Base-by-base conservation (phyloP, 306 rosid genomes). In the Medicago arabica region DNA sequence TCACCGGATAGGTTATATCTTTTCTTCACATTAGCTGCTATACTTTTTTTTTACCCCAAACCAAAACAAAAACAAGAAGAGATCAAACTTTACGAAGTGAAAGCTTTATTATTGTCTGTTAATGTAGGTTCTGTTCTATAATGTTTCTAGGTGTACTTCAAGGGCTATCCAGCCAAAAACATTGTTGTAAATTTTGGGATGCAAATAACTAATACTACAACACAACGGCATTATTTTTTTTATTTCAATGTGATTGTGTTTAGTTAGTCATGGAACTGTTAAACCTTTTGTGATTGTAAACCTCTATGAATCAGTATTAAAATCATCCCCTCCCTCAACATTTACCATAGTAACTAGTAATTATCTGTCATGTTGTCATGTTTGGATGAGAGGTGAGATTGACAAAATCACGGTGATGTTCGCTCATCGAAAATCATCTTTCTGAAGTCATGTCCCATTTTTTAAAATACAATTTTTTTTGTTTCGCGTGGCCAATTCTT, bases 111-210 rank as follows among this genome's bases (percentile, higher is more conserved):
- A 59, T 67, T 76, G 69, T 80, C 68, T 34, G 34, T 70, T 72
- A 66, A 16, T 44, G 39, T 82, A 73, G 82, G 69, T 74, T 78
- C 50, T 67, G 57, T 60, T 67, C 53, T 39, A 60, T 62, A 51
- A 21, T 82, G 59, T 50, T 6, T 6, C 13, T 28, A 61, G 74
- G 18, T 68, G 38, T 81, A 50, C 46, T 68, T 68, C 41, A 61
- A 31, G 57, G 57, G 64, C 25, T 76, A 50, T 72, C 67, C 23
- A 57, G 70, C 74, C 43, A 67, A 80, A 66, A 46, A 53, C 73
- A 72, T 53, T 67, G 84, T 80, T 80, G 77, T 72, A 80, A 60
- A 76, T 39, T 84, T 60, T 67, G 71, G 59, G 78, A 67, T 73
- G 78, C 76, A 28, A 58, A 67, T 60, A 77, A 67, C 65, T 57